Evolutionary conservation across 2,329 filamentous ascomycete species (phyloP).

Genomic region (Penicillium aurantiogriseum): DNA sequence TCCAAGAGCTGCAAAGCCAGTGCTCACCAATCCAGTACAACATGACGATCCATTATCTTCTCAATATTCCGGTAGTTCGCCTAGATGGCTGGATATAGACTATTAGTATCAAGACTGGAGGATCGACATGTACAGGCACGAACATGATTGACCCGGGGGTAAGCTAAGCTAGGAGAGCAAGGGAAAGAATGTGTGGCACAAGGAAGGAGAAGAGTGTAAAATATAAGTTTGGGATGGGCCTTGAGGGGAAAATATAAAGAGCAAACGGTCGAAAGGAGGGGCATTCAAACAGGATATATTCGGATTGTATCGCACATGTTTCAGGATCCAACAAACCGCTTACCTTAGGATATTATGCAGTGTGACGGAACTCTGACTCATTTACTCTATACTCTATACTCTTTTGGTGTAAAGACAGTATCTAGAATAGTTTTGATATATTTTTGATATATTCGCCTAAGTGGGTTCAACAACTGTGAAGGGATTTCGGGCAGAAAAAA

Average conservation of each 20-base stretch:
- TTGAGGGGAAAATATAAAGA: neutral
- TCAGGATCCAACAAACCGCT: neutral
- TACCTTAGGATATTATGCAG: neutral
- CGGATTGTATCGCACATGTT: neutral
- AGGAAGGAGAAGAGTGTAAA: neutral
- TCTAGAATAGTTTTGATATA: neutral
- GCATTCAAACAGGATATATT: neutral
- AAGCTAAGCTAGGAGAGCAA: neutral
- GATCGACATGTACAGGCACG: no score
- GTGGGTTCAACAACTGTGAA: neutral
- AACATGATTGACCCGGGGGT: neutral
- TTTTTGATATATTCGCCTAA: neutral
- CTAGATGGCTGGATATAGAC: neutral
- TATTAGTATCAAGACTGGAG: neutral
- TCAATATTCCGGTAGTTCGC: neutral
- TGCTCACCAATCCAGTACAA: neutral
- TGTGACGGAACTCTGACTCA: neutral
- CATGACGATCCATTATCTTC: neutral
- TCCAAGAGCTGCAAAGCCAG: neutral
- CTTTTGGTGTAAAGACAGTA: neutral
- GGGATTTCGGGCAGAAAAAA: slow-evolving; percentile 1
- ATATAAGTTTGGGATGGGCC: neutral
- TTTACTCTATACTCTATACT: neutral
- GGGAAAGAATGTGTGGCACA: neutral
- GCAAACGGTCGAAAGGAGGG: neutral